Conservation (phyloP, 2,329 filamentous ascomycete species). For the Colletotrichum tabaci region DNA sequence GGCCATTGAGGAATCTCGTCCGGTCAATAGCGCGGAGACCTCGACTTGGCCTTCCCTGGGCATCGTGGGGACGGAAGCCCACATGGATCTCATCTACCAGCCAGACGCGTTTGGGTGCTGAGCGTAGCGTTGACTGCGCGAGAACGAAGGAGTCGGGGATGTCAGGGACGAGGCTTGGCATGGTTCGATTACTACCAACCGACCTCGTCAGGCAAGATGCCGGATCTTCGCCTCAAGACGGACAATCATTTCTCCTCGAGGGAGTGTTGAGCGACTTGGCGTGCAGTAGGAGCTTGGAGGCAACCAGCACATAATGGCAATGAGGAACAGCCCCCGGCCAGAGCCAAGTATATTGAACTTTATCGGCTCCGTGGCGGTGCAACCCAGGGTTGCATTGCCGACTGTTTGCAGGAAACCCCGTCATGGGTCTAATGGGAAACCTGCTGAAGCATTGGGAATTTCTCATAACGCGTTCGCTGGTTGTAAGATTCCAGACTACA, state of each 20-base stretch:
- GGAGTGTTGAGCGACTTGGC: neutral
- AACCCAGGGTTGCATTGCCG: no score
- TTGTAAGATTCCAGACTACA: no score
- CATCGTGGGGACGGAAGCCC: no score
- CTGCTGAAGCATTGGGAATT: no score
- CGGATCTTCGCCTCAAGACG: neutral
- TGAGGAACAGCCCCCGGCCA: neutral
- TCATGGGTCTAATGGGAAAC: no score
- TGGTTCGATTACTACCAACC: neutral
- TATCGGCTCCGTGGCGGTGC: no score
- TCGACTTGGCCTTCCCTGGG: conserved; percentile 2
- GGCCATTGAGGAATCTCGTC: conserved; percentile 3
- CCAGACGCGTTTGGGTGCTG: neutral
- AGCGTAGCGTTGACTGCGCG: neutral
- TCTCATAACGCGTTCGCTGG: no score
- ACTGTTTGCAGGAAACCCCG: no score
- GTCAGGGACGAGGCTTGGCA: neutral
- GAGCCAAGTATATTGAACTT: neutral
- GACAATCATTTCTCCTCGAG: neutral
- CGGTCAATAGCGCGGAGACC: neutral
- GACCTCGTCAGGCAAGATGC: neutral
- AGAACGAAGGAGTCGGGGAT: neutral
- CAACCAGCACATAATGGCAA: neutral
- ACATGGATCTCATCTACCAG: no score
- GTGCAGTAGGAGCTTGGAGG: no score